phyloP scores from a whole-genome alignment of 345 rosid genomes.

The Eucalyptus tenuipes region DNA sequence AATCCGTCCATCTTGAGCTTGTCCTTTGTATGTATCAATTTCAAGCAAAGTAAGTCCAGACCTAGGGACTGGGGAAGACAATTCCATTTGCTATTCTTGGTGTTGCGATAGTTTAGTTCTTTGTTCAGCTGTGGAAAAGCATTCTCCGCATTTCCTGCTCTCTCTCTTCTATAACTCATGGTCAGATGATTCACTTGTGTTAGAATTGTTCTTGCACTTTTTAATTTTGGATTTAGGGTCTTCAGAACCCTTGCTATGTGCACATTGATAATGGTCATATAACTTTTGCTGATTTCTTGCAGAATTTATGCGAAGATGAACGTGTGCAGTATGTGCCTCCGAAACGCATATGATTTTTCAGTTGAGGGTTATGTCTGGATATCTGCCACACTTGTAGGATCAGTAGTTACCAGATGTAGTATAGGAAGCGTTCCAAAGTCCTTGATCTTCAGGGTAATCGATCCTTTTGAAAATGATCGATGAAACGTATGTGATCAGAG shows the following conservation, averaged over 20 bases:
- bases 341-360: conserved; percentile 27
- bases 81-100: not conserved
- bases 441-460: not conserved
- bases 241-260: not conserved
- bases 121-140: not conserved
- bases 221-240: not conserved
- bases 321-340: conserved; percentile 71
- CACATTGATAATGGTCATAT: not conserved
- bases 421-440: not conserved
- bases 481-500: not conserved
- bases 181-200: not conserved
- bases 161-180: not conserved
- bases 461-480: not conserved
- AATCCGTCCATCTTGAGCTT: not conserved
- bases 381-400: not conserved
- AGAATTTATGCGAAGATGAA: conserved; percentile 76
- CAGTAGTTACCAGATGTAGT: not conserved
- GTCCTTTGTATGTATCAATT: not conserved
- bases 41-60: not conserved
- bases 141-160: not conserved
- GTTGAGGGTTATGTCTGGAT: not conserved
- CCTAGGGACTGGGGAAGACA: not conserved
- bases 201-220: not conserved
- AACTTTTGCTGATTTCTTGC: conserved; percentile 2
- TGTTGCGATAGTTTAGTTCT: not conserved